Base-by-base conservation (phyloP, 768 basidiomycete genomes). In the Arthromyces matolae region DNA sequence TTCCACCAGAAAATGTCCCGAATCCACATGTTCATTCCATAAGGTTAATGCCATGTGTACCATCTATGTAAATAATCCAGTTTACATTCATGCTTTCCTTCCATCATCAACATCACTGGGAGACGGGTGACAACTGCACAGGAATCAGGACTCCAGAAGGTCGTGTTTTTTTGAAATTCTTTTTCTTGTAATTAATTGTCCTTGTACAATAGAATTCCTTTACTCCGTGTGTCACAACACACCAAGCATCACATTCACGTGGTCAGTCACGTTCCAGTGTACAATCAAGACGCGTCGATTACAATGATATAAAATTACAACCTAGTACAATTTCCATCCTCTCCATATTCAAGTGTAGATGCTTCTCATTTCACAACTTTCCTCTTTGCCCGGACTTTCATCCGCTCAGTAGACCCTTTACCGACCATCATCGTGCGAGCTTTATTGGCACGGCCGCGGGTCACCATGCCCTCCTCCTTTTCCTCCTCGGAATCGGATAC, bases 391-490 rank as follows among this genome's bases (percentile, higher is more conserved):
- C 53, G 53, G 29, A 42, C 34, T 45, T 44, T 54, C 19, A 16
- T 36, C 45, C 45, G 29, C 20, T 36, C 45, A 34, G 8, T 27
- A 5, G 49, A n/a, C 7, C 12, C 31, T 48, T 54, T 47, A n/a
- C 41, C 33, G 18, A 28, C 45, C 16, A 37, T 33, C 16, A 32
- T 32, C 18, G 14, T 33, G 9, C 51, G 51, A 24, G 52, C 52
- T 42, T 52, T 57, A 20, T 47, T 60, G 16, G 62, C 65, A 42
- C 71, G 63, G 25, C 70, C 66, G 24, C 71, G 70, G 50, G 71
- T 73, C 19, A 68, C 59, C 64, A 70, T 69, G 5, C 66, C 66
- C 22, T 61, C 66, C 22, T 61, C 53, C 48, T 46, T 46, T 20
- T 50, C 50, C n/a, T 45, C 59, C 18, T 56, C 56, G 20, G 47